These are phyloP conservation scores for Ananas comosus DNA, from an alignment of 176 grass and related monocot species.

Conservation along the genomic window DNA sequence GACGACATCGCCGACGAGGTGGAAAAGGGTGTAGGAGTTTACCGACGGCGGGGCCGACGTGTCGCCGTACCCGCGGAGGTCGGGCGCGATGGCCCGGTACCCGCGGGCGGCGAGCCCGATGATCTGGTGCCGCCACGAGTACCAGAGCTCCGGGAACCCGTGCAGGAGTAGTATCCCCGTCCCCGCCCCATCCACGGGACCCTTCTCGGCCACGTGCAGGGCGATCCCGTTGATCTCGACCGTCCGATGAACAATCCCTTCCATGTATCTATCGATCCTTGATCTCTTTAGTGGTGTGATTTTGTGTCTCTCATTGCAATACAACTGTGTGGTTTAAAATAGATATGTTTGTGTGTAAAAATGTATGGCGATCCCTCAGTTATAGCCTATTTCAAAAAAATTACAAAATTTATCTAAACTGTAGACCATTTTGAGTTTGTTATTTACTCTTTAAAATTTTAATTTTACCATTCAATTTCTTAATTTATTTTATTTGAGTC, in stretches of 20 bases:
- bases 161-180: slow-evolving; percentile 48
- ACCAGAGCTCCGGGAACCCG: slow-evolving; percentile 85
- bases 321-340: no score
- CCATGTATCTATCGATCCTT: not conserved
- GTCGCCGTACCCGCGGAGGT: slow-evolving; percentile 70
- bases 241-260: slow-evolving; percentile 31
- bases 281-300: not conserved
- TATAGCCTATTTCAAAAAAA: no score
- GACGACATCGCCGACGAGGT: slow-evolving; percentile 70
- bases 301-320: no score
- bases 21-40: slow-evolving; percentile 65
- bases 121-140: slow-evolving; percentile 81
- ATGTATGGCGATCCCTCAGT: no score
- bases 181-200: not conserved
- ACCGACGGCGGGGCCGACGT: slow-evolving; percentile 39
- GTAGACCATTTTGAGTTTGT: no score
- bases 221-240: slow-evolving; percentile 58
- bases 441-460: no score
- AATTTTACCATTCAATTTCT: no score
- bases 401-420: no score
- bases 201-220: slow-evolving; percentile 57
- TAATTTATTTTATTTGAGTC: no score
- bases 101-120: slow-evolving; percentile 39
- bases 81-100: slow-evolving; percentile 59
- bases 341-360: no score